Evolutionary conservation across 2,329 filamentous ascomycete genomes (phyloP), one percentile per base, ranked within the genome.

Genomic region (Didymella glomerata): DNA sequence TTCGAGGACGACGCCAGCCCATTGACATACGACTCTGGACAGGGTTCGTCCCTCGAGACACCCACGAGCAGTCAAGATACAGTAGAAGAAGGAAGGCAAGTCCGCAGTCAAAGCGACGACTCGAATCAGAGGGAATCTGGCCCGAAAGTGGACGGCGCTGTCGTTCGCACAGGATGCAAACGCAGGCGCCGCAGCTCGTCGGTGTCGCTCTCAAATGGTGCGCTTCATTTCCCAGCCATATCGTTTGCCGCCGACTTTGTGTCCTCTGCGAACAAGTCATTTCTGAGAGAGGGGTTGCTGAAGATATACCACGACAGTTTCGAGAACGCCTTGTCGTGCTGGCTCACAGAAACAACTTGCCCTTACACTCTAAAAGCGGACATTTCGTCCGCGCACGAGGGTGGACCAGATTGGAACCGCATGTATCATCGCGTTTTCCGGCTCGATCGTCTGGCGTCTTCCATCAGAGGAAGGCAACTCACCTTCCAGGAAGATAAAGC

Each of bases 241-340:
- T 68, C 67, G 18, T 61, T 69, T 45, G 59, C 66, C 27, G 66
- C 71, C 60, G 68, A 74, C 48, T 67, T 78, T 18, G 65, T 76
- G 4, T 70, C 67, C 20, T 68, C 74, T 36, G 74, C 69, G 46
- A 77, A 77, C 50, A 78, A 74, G 28, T 71, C 70, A 7, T 70
- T 80, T 25, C 78, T 84, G 54, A 79, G 78, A 1, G 75, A 80
- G 40, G 78, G 72, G 14, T 71, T 84, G 18, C 70, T 84, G 49
- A 77, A 77, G 44, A 80, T 85, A 32, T 85, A 85, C 65, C 83
- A 85, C 62, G 82, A 85, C 61, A 83, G 82, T 28, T 76, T 85
- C 62, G 83, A 85, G 62, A 81, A 84, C 63, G 82, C 80, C 13
- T 69, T 85, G 7, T 81, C 82, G 1, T 85, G 83, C 65, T 85